Evolutionary conservation across 1,139 yeast genomes (phyloP).

Genomic region (Lodderomyces pseudojiufengensis): DNA sequence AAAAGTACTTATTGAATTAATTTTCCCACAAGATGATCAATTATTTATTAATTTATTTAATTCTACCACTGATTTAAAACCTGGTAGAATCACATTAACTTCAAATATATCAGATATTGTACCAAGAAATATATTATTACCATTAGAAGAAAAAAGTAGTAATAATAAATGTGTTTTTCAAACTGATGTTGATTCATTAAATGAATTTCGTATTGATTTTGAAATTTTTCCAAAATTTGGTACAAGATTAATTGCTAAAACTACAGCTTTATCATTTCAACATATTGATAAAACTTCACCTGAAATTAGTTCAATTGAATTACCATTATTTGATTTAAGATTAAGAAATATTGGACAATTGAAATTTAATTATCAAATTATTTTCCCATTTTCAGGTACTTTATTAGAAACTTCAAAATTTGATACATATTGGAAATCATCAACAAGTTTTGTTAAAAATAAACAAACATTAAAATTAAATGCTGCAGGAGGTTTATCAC

Average conservation of each 20-base stretch:
- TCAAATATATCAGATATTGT: slow-evolving; percentile 69
- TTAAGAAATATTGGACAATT: slow-evolving; percentile 81
- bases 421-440: slow-evolving; percentile 96
- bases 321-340: slow-evolving; percentile 82
- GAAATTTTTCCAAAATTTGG: slow-evolving; percentile 95
- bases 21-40: slow-evolving; percentile 49
- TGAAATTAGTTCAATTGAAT: slow-evolving; percentile 45
- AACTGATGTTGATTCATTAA: slow-evolving; percentile 66
- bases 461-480: slow-evolving; percentile 29
- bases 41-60: slow-evolving; percentile 52
- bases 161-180: slow-evolving; percentile 71
- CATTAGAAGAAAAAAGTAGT: slow-evolving; percentile 57
- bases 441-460: slow-evolving; percentile 45
- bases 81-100: slow-evolving; percentile 68
- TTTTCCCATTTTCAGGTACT: slow-evolving; percentile 83
- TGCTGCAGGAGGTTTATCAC: slow-evolving; percentile 43
- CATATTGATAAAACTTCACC: slow-evolving; percentile 43
- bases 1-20: slow-evolving; percentile 76
- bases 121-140: slow-evolving; percentile 80
- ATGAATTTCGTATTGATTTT: slow-evolving; percentile 74
- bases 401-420: slow-evolving; percentile 88
- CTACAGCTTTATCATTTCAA: slow-evolving; percentile 67
- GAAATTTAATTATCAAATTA: slow-evolving; percentile 73
- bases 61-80: slow-evolving; percentile 42
- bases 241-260: slow-evolving; percentile 83